Evolutionary conservation across 2,329 filamentous ascomycete genomes (phyloP), one percentile per base, ranked within the genome.

Genomic region (Phoma herbarum): DNA sequence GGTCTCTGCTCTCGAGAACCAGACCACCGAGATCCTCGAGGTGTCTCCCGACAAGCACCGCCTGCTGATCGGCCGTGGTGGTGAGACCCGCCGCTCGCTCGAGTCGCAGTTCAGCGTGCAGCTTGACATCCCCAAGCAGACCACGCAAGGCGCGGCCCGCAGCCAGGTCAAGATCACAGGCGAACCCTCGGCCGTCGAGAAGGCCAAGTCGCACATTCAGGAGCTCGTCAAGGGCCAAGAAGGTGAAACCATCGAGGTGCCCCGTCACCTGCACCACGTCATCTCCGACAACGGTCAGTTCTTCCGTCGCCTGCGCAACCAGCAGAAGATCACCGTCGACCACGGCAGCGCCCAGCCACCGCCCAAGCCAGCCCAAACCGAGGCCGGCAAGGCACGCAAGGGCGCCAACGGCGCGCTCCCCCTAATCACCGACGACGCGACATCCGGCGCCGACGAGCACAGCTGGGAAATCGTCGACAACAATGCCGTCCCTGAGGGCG

Each of bases 21-120:
- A 97, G 79, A 86, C 92, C 39, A 90, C 88, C 0, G 89, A 92
- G 70, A 84, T 84, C 16, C 75, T 97, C 25, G 93, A 97, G 31
- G 88, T 99, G 33, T 91, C 93, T 16, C 88, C 89, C 12, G 90
- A 95, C 69, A 96, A 97, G 83, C 96, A 99, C 77, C 86, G 93
- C 52, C 85, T 91, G 9, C 84, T 99, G 23, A 98, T 99, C 72
- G 95, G 95, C 41, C 92, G 93, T 56, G 93, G 92, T 63, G 95
- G 96, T 63, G 93, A 97, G 66, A 88, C 88, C 47, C 91, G 96
- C 77, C 90, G 91, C 63, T 86, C 90, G 64, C 85, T 99, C 25
- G 95, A 99, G 82, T 85, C 89, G 35, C 87, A 93, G 74, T 96
- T 97, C 81, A 88, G 87, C 56, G 89, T 99, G 52, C 88, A 89